These are phyloP conservation scores for Sarcodon sp. DNA, from an alignment of 768 basidiomycete species.

Conservation along the genomic window DNA sequence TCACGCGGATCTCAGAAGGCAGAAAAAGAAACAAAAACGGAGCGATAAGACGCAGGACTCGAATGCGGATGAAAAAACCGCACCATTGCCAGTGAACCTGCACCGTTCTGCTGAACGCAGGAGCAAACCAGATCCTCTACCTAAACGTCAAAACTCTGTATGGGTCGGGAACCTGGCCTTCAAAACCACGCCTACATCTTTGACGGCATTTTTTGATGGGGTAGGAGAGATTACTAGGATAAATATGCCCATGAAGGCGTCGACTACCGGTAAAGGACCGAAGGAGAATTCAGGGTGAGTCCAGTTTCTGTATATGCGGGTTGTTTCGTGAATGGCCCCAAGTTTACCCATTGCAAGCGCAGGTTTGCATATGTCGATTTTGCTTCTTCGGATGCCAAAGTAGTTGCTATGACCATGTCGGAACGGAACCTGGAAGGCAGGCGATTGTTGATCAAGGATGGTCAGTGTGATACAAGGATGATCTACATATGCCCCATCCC, in stretches of 20 bases:
- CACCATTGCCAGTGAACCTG: conserved; percentile 31
- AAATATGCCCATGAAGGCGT: conserved; percentile 73
- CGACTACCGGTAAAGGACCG: conserved; percentile 20
- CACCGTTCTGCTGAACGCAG: conserved; percentile 12
- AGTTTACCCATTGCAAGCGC: neutral
- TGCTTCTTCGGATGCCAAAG: conserved; percentile 60
- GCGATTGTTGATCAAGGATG: conserved; percentile 87
- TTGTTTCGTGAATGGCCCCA: conserved; percentile 2
- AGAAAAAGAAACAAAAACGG: conserved; percentile 31
- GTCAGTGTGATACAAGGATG: conserved; percentile 23
- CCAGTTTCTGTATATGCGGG: neutral
- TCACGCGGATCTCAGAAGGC: conserved; percentile 58
- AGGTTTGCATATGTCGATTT: conserved; percentile 99
- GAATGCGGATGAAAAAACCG: conserved; percentile 11
- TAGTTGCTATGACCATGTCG: conserved; percentile 63
- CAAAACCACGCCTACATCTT: conserved; percentile 69
- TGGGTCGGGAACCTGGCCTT: conserved; percentile 96
- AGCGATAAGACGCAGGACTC: conserved; percentile 16
- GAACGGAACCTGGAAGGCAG: conserved; percentile 79
- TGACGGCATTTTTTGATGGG: conserved; percentile 58
- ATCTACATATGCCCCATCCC: neutral
- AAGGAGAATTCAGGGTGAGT: conserved; percentile 73
- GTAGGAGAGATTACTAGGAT: conserved; percentile 68
- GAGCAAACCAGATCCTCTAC: conserved; percentile 6
- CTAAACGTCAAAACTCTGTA: conserved; percentile 70